phyloP scores from a whole-genome alignment of 2,329 filamentous ascomycete genomes.

The Colletotrichum caudatum region DNA sequence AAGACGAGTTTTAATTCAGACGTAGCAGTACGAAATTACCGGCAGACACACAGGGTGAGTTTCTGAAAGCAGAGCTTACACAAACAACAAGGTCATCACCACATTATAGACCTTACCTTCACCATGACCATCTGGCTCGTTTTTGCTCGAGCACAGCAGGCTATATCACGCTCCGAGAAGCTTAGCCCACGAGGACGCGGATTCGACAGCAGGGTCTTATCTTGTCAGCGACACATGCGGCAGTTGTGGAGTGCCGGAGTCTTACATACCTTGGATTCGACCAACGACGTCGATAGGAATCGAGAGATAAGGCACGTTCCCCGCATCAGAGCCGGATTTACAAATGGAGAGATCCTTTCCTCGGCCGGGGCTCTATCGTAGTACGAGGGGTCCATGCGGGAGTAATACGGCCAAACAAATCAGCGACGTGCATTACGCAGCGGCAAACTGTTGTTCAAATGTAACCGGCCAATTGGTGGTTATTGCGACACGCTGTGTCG shows the following conservation, averaged over 20 bases:
- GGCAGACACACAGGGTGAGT: not conserved
- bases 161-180: not conserved
- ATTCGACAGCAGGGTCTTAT: not conserved
- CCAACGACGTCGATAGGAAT: not conserved
- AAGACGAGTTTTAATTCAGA: not conserved
- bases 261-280: not conserved
- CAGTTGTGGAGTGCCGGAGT: not conserved
- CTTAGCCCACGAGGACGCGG: not conserved
- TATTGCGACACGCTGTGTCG: not conserved
- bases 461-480: not conserved
- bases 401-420: not conserved
- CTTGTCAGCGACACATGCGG: not conserved
- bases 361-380: slow-evolving; percentile 14
- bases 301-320: slow-evolving; percentile 2
- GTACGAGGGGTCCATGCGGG: not conserved
- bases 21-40: not conserved
- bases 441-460: not conserved
- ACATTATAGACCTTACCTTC: not conserved
- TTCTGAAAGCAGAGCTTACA: not conserved
- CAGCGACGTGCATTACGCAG: not conserved
- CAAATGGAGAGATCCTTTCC: not conserved
- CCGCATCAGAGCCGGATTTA: not conserved
- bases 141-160: not conserved
- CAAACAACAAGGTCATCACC: not conserved
- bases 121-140: not conserved